A percentile compares a stretch with the other conserved stretches of the same genome.
Evolutionary conservation across 352 stramenopile species (phyloP).

Genomic region (Plasmopara viticola): DNA sequence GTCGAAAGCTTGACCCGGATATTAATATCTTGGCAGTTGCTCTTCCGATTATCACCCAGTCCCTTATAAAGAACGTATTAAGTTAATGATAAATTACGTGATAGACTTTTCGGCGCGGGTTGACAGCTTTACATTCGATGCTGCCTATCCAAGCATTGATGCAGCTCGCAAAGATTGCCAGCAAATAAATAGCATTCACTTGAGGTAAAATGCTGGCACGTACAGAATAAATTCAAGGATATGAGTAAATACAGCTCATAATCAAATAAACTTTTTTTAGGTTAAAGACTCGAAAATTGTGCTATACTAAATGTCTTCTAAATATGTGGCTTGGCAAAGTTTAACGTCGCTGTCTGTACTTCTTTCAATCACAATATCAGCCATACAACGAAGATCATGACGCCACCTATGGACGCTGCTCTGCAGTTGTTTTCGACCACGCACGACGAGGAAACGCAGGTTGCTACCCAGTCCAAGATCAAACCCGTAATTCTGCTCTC

Average conservation of each 20-base stretch:
- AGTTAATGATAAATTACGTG: constrained; percentile 11
- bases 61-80: constrained; percentile 78
- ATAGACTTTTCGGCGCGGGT: neutral
- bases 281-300: constrained; percentile 16
- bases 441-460: constrained; percentile 1
- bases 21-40: constrained; percentile 86
- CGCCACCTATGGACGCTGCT: constrained; percentile 14
- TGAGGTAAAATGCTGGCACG: too few species aligned
- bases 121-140: neutral
- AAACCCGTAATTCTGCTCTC: constrained; percentile 23
- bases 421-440: constrained; percentile 16
- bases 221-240: too few species aligned
- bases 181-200: neutral
- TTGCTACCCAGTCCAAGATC: constrained; percentile 3
- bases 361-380: too few species aligned
- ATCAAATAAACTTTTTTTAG: too few species aligned
- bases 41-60: constrained; percentile 90
- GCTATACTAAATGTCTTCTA: constrained; percentile 1
- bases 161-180: neutral
- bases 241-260: neutral
- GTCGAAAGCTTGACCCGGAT: constrained; percentile 85
- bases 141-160: neutral
- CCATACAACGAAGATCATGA: constrained; percentile 6
- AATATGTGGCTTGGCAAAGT: neutral
- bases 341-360: too few species aligned